Conservation (phyloP, 2,329 filamentous ascomycete species). For the Exserohilum turcica region DNA sequence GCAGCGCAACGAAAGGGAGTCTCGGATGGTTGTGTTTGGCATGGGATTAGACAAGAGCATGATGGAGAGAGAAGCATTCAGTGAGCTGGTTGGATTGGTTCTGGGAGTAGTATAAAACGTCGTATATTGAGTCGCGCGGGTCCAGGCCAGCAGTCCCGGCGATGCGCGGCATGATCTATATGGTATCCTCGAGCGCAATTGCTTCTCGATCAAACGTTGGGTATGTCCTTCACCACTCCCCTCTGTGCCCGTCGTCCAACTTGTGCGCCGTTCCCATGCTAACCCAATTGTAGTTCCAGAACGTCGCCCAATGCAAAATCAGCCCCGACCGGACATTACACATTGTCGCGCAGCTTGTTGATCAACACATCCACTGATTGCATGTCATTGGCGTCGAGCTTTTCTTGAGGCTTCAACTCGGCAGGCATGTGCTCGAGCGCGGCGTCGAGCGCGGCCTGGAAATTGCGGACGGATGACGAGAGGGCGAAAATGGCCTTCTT, state of each 20-base stretch:
- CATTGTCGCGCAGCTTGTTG: slow-evolving; percentile 56
- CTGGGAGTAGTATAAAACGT: slow-evolving; percentile 42
- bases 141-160: not conserved
- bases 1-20: slow-evolving; percentile 69
- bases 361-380: slow-evolving; percentile 79
- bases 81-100: slow-evolving; percentile 51
- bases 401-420: slow-evolving; percentile 62
- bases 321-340: slow-evolving; percentile 17
- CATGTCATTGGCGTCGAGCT: slow-evolving; percentile 86
- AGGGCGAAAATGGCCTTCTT: slow-evolving; percentile 90
- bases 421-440: slow-evolving; percentile 70
- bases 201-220: not conserved
- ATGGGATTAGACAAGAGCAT: slow-evolving; percentile 60
- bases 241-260: not conserved
- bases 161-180: slow-evolving; percentile 3
- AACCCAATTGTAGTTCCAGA: slow-evolving; percentile 24
- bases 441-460: slow-evolving; percentile 73
- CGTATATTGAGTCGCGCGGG: not conserved
- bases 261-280: slow-evolving; percentile 26
- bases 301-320: slow-evolving; percentile 31
- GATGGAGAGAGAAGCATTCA: slow-evolving; percentile 54
- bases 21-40: slow-evolving; percentile 63
- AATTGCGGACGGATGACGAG: slow-evolving; percentile 85
- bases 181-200: not conserved
- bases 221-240: slow-evolving; percentile 7